Evolutionary conservation across 106 monocot genomes (phyloP).

Genomic region (Platanthera zijinensis): DNA sequence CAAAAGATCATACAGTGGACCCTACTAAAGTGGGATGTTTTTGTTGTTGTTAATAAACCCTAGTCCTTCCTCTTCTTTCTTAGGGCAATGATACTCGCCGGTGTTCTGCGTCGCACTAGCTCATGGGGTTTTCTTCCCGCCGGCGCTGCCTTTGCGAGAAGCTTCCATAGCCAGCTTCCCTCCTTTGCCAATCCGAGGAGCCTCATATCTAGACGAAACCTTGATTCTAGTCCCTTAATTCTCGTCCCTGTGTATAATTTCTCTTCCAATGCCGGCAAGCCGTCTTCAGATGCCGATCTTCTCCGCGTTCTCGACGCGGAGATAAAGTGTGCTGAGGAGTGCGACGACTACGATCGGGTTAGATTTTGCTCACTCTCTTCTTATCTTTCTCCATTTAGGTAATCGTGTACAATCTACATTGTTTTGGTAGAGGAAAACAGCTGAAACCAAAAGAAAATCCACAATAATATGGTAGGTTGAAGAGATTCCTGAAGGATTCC

Average conservation of each 20-base stretch:
- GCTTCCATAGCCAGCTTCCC: not conserved
- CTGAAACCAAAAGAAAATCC: not conserved
- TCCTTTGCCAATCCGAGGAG: conserved; percentile 2
- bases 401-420: not conserved
- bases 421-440: not conserved
- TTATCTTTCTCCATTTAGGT: not conserved
- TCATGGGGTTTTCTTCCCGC: conserved; percentile 16
- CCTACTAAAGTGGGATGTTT: too few relatives aligned
- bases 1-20: too few relatives aligned
- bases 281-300: conserved; percentile 27
- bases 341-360: conserved; percentile 57
- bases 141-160: conserved; percentile 4
- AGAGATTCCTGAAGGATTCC: conserved; percentile 57
- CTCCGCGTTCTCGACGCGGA: conserved; percentile 63
- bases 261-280: conserved; percentile 19
- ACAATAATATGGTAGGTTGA: conserved; percentile 32
- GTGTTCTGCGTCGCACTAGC: conserved; percentile 36
- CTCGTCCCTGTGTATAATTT: conserved; percentile 2
- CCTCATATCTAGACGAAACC: not conserved
- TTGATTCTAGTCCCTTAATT: not conserved
- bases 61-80: not conserved
- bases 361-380: not conserved
- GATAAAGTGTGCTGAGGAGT: conserved; percentile 79
- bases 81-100: conserved; percentile 31
- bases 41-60: not conserved